Percentiles rank a stretch among this genome's conserved stretches.
These are phyloP conservation scores for Fusarium dimerum DNA, from an alignment of 2,329 filamentous ascomycete genomes.

Conservation along the genomic window DNA sequence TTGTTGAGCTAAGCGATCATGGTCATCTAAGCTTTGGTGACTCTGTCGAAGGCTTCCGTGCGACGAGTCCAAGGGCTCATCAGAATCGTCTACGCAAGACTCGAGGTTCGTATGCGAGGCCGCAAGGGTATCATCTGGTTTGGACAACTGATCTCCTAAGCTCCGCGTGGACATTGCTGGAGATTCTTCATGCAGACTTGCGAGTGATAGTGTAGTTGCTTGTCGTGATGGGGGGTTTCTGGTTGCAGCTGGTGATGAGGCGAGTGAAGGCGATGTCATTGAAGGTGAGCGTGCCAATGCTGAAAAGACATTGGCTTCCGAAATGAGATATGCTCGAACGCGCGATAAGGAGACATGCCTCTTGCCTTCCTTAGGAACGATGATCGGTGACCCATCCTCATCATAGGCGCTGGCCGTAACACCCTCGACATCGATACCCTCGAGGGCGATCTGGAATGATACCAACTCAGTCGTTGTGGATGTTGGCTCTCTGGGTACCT, in stretches of 20 bases:
- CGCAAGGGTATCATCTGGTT: neutral
- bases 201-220: conserved; percentile 30
- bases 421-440: conserved; percentile 67
- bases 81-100: neutral
- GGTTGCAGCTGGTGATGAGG: conserved; percentile 54
- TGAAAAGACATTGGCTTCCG: conserved; percentile 67
- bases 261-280: conserved; percentile 42
- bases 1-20: conserved; percentile 24
- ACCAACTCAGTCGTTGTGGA: conserved; percentile 53
- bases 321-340: conserved; percentile 65
- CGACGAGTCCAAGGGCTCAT: conserved; percentile 22
- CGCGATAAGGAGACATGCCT: conserved; percentile 64
- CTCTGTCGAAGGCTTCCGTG: conserved; percentile 10
- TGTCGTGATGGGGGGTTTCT: conserved; percentile 38
- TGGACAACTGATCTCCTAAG: conserved; percentile 23
- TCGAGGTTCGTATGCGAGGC: conserved; percentile 11
- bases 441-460: conserved; percentile 66
- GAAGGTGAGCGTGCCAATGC: conserved; percentile 59
- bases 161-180: conserved; percentile 27
- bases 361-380: conserved; percentile 61
- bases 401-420: conserved; percentile 49
- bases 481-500: conserved; percentile 52
- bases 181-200: conserved; percentile 28
- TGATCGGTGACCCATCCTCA: conserved; percentile 35
- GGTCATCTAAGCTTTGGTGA: conserved; percentile 7